phyloP scores from a whole-genome alignment of 148 eudicot species.

The Fagopyrum tataricum region DNA sequence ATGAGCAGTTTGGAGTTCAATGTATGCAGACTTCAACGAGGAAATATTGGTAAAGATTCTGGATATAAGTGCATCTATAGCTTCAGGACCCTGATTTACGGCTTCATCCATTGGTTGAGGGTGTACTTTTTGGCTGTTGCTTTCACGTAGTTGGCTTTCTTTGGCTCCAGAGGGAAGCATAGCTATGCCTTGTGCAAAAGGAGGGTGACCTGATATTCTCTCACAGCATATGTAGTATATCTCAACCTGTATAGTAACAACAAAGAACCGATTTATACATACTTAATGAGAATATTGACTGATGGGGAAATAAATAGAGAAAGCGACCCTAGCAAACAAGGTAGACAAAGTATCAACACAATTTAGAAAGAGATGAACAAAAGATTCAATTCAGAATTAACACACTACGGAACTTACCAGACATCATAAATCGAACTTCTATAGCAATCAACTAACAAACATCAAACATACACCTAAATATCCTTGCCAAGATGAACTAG shows the following conservation, averaged over 20 bases:
- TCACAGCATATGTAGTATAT: slow-evolving; percentile 15
- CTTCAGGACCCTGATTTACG: slow-evolving; percentile 66
- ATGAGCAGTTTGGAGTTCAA: slow-evolving; percentile 90
- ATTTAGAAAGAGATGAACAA: neutral
- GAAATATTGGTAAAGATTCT: slow-evolving; percentile 69
- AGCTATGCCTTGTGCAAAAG: slow-evolving; percentile 37
- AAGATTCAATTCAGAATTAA: too few relatives aligned
- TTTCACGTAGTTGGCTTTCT: slow-evolving; percentile 80
- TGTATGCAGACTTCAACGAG: slow-evolving; percentile 80
- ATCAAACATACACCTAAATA: neutral
- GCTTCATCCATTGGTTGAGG: slow-evolving; percentile 98
- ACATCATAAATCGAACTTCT: neutral
- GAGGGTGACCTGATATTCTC: slow-evolving; percentile 22
- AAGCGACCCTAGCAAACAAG: neutral
- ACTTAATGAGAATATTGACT: neutral
- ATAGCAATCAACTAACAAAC: neutral
- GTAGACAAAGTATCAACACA: neutral
- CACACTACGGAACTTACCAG: neutral
- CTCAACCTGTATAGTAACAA: slow-evolving; percentile 23
- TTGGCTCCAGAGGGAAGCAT: slow-evolving; percentile 86
- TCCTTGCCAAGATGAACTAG: neutral
- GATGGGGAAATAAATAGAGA: neutral
- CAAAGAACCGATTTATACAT: neutral
- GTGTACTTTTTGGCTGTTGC: slow-evolving; percentile 91
- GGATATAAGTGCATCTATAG: slow-evolving; percentile 72